phyloP scores from a whole-genome alignment of 768 basidiomycete species.

The Dioszegia hungarica region DNA sequence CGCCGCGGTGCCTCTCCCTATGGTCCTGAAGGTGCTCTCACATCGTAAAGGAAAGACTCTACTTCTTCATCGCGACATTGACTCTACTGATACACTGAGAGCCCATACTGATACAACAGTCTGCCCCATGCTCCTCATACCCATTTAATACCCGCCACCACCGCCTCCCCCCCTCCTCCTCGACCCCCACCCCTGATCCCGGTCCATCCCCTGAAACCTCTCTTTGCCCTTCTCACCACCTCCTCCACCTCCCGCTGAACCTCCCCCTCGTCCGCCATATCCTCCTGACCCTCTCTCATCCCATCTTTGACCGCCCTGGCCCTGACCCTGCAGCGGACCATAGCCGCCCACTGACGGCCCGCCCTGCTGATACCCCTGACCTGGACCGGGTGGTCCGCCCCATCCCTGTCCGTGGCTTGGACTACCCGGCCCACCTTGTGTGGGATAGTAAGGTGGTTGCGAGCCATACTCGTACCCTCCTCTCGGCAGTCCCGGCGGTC shows the following conservation, averaged over 20 bases:
- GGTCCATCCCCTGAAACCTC: constrained; percentile 1
- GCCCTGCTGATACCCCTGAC: no score
- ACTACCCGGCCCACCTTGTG: no score
- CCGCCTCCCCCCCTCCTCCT: constrained; percentile 3
- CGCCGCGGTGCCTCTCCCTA: no score
- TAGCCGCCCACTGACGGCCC: no score
- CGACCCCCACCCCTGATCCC: constrained; percentile 8
- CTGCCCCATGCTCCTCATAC: no score
- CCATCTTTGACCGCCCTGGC: constrained; percentile 3
- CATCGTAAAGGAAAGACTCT: no score
- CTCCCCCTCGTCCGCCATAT: background rate
- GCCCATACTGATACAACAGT: no score
- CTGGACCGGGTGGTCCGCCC: no score
- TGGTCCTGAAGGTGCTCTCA: no score
- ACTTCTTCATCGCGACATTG: no score
- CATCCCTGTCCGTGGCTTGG: background rate
- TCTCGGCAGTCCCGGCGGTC: background rate
- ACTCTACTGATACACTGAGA: no score
- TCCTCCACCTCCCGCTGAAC: background rate
- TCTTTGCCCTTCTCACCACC: background rate
- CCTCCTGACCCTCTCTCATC: background rate
- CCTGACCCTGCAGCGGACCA: background rate
- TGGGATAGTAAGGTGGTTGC: background rate
- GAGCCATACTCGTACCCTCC: background rate
- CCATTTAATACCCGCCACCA: background rate